Evolutionary conservation across 495 filamentous ascomycete genomes (phyloP), one percentile per base, ranked within the genome.

Genomic region (Aspergillus ellipticus): DNA sequence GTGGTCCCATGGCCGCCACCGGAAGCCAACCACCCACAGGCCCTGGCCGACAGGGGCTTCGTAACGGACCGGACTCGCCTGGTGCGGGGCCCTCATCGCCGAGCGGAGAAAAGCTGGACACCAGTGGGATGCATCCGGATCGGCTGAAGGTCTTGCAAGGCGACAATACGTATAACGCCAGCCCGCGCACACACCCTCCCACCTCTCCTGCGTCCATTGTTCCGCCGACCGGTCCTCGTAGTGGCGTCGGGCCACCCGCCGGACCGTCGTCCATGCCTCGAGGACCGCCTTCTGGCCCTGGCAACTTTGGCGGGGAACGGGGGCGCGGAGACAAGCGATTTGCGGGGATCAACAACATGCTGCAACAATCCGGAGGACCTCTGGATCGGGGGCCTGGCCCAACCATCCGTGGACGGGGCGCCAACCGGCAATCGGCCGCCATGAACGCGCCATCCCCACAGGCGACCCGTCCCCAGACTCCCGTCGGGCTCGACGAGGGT

Each of bases 81-180:
- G 41, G 62, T 31, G 29, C 68, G 42, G 49, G 47, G 7, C 51
- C 69, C 8, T 43, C 67, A 21, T 58, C 68, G 6, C 63, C 67
- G 10, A 48, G 60, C 20, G 47, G 56, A 5, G 73, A 66, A n/a
- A 58, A 56, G 35, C 53, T 64, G 13, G 68, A 74, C 26, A 62
- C 63, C 22, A 60, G 67, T 4, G 78, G 79, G 6, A 73, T 82
- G 19, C 79, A 81, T 42, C 79, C 78, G 7, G 79, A 82, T 54
- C 72, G 79, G 31, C 63, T 81, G 9, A 76, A 72, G 53, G 64
- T 58, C 49, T 11, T 71, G 42, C 59, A 70, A 66, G 51, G 60
- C 67, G 53, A 68, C 16, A 42, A 62, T 35, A 20, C 56, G 42
- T 53, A 67, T 59, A 63, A 60, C 0, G 52, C 45, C 48, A 41